Base-by-base conservation (phyloP, 257 asterid species). In the Nicotiana knightiana region DNA sequence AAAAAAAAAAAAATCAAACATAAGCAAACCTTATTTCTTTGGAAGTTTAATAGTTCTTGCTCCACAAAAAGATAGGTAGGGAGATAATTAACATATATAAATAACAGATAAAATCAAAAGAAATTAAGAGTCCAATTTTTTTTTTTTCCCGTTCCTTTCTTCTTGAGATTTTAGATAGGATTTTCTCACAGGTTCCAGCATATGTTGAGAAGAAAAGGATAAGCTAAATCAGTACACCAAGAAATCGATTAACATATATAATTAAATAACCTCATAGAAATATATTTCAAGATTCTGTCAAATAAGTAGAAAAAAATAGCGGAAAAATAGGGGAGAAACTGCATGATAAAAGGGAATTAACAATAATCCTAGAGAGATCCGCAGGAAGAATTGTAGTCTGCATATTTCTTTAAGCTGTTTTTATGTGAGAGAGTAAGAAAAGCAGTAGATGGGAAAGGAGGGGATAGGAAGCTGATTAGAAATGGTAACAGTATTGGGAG, bases 401-500 rank as follows among this genome's bases (percentile, higher is more conserved):
- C 35, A 37, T 75, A 16, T 39, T 12, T 53, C 17, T 61, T 1
- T 18, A 70, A 3, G 2, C 3, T 11, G 63, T 0, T 67, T 1
- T 24, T 6, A 18, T 39, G 21, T 26, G 63, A 30, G 77, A 61
- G 68, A 82, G 35, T 48, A 35, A 53, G 61, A 55, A 58, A 17
- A 48, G 24, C 0, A 11, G 17, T 4, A 62, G 37, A 53, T 75
- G 54, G 21, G 43, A 16, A 46, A 32, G 61, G 54, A 24, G n/a
- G 67, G 83, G 18, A 24, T 80, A 80, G 78, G 59, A 81, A 68
- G 61, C 82, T 81, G 80, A 78, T 28, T 28, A 62, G 76, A 13
- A 15, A 43, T 9, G 82, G 84, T 55, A 63, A 85, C 78, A 82
- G 82, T 85, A 77, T 16, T 67, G 68, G 48, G 62, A 17, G 39